phyloP scores from a whole-genome alignment of 2,329 filamentous ascomycete species.

The Fragosphaeria purpurea region DNA sequence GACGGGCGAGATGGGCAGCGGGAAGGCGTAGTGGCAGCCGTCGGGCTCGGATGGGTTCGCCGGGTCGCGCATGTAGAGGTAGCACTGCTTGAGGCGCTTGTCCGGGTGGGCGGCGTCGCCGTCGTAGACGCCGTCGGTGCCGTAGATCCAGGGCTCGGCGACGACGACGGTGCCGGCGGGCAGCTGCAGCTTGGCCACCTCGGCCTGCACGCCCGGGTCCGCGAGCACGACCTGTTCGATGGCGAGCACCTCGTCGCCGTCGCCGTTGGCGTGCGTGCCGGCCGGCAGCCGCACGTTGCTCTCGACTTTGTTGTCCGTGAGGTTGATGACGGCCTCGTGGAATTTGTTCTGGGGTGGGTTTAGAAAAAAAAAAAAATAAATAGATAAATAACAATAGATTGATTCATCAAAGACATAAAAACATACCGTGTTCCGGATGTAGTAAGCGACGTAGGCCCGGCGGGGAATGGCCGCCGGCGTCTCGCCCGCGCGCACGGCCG shows the following conservation, averaged over 20 bases:
- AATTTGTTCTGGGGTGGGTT: slow-evolving; percentile 42
- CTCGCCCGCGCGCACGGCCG: slow-evolving; percentile 33
- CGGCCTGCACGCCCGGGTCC: slow-evolving; percentile 47
- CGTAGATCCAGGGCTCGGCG: slow-evolving; percentile 57
- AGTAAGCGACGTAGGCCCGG: slow-evolving; percentile 47
- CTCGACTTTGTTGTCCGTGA: slow-evolving; percentile 40
- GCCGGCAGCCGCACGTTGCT: slow-evolving; percentile 48
- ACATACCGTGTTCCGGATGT: slow-evolving; percentile 48
- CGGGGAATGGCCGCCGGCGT: slow-evolving; percentile 32
- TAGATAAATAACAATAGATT: not conserved
- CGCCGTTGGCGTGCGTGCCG: slow-evolving; percentile 48
- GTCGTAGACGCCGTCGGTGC: slow-evolving; percentile 33
- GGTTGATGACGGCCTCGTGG: slow-evolving; percentile 47
- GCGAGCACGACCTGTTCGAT: slow-evolving; percentile 46
- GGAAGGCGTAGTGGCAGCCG: slow-evolving; percentile 50
- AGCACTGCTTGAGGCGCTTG: slow-evolving; percentile 43
- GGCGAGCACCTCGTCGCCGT: slow-evolving; percentile 48
- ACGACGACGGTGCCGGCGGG: slow-evolving; percentile 50
- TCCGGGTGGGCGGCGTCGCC: slow-evolving; percentile 9
- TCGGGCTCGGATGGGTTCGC: slow-evolving; percentile 49
- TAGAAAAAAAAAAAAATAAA: not conserved
- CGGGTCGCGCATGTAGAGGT: slow-evolving; percentile 56
- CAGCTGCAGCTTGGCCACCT: slow-evolving; percentile 51
- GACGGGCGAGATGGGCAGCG: slow-evolving; percentile 49
- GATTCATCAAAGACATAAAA: no score